Base-by-base conservation (phyloP, 2,329 filamentous ascomycete genomes). In the Podosphaera aphanis region DNA sequence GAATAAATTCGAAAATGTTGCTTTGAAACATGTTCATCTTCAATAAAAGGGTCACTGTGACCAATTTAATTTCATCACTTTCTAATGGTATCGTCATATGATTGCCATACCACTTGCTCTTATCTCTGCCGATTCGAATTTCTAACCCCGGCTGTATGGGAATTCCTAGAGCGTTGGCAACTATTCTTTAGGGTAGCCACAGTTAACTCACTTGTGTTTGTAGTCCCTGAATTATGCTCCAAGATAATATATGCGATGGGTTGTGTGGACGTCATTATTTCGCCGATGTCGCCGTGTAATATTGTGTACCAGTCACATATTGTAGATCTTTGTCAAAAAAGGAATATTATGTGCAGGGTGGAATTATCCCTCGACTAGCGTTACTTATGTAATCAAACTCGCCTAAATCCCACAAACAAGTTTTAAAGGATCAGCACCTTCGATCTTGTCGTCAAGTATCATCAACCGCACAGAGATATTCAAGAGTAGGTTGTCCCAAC, bases 1-100 rank as follows among this genome's bases (percentile, higher is more conserved):
- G 66, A 66, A 53, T 73, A 75, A 27, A 74, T 60, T 51, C 73
- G 67, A 50, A 71, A 69, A 46, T 74, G 71, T 21, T 64, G 62
- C 44, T 68, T 65, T 1, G 71, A 74, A 18, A 74, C 62, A 8
- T 50, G 45, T 0, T 54, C 50, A 48, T 63, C 57, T 2, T 62
- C 51, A n/a, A 74, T 62, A 19, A 56, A 53, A 31, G 66, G 56
- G 5, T 62, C 58, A 49, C 63, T 66, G 36, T 39, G 3, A 16
- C 8, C 23, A 33, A 33, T 33, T 45, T 4, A 16, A 19, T 21
- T 35, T 41, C 13, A 16, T 27, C 6, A 27, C 11, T 36, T 13
- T 7, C n/a, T 35, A 11, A 44, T 4, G 23, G 19, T 27, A 46
- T 3, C 8, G 21, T 6, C 27, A 5, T 35, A 2, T 16, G 20